A percentile compares a stretch with the other conserved stretches of the same genome.
Evolutionary conservation across 139 green algal genomes (phyloP).

Genomic region (Protoeuglena noctilucae): DNA sequence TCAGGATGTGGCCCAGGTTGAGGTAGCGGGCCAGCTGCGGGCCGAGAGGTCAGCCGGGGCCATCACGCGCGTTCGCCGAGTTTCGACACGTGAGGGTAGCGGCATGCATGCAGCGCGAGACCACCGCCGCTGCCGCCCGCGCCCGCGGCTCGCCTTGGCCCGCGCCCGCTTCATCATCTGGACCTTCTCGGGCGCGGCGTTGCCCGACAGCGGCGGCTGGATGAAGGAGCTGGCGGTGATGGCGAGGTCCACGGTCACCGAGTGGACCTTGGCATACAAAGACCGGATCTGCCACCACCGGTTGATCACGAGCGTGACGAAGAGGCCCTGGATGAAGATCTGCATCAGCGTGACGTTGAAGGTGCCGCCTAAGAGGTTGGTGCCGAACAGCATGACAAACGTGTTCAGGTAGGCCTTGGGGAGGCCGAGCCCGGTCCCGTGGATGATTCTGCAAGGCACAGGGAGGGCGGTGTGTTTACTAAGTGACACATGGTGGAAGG

Average conservation of each 20-base stretch:
- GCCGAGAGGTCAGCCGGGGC: too few species aligned
- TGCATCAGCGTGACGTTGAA: constrained; percentile 13
- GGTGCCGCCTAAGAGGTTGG: constrained; percentile 3
- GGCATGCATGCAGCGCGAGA: too few species aligned
- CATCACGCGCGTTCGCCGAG: too few species aligned
- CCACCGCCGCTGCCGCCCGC: too few species aligned
- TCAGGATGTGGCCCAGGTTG: constrained; percentile 17
- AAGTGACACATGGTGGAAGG: too few species aligned
- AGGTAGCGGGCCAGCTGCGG: too few species aligned
- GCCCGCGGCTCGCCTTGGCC: too few species aligned
- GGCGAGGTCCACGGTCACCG: neutral
- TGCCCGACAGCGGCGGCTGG: neutral
- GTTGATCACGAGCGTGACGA: constrained; percentile 16
- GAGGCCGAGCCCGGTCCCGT: constrained; percentile 10
- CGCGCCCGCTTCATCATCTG: too few species aligned
- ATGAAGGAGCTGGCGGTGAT: neutral
- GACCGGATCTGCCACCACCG: constrained; percentile 14
- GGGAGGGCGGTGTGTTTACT: too few species aligned
- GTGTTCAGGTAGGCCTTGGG: constrained; percentile 6
- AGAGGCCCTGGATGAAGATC: constrained; percentile 16
- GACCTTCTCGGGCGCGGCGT: too few species aligned
- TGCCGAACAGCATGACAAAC: constrained; percentile 15
- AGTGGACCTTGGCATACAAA: neutral
- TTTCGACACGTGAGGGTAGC: too few species aligned
- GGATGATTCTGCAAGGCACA: too few species aligned